These are phyloP conservation scores for Cyberlindnera nakhonratchasimensis DNA, from an alignment of 805 yeast species.

Conservation along the genomic window DNA sequence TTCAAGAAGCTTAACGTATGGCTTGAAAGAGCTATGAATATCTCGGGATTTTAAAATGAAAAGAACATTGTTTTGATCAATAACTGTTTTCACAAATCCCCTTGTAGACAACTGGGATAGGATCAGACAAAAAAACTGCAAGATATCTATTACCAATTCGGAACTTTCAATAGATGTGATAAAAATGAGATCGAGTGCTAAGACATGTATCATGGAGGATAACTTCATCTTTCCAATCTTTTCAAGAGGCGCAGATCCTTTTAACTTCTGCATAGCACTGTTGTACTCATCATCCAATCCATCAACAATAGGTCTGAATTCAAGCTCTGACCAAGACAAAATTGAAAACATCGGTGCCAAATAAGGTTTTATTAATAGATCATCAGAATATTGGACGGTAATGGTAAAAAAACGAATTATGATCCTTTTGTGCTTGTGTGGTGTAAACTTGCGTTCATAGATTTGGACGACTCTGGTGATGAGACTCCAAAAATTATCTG, in stretches of 20 bases:
- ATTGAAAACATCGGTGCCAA: conserved; percentile 22
- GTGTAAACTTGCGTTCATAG: conserved; percentile 10
- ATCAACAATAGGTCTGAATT: conserved; percentile 1
- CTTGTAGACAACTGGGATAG: conserved; percentile 42
- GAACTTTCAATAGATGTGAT: neutral
- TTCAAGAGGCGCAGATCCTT: conserved; percentile 7
- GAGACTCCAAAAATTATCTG: conserved; percentile 7
- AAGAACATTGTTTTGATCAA: conserved; percentile 25
- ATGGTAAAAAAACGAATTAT: conserved; percentile 7
- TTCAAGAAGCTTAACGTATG: conserved; percentile 13
- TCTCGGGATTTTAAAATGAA: neutral
- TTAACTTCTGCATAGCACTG: neutral
- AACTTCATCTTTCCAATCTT: conserved; percentile 3
- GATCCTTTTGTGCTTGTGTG: neutral
- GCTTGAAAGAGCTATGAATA: neutral
- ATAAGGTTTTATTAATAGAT: conserved; percentile 1
- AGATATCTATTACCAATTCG: neutral
- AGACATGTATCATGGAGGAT: neutral
- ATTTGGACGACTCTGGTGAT: conserved; percentile 19
- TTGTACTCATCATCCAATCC: conserved; percentile 6
- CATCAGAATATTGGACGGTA: conserved; percentile 1
- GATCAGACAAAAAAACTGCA: conserved; percentile 13
- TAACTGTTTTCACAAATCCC: conserved; percentile 31
- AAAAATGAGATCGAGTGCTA: neutral
- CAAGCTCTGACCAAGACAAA: conserved; percentile 14